Conservation (phyloP, 148 eudicot genomes). For the Cornus suecica region DNA sequence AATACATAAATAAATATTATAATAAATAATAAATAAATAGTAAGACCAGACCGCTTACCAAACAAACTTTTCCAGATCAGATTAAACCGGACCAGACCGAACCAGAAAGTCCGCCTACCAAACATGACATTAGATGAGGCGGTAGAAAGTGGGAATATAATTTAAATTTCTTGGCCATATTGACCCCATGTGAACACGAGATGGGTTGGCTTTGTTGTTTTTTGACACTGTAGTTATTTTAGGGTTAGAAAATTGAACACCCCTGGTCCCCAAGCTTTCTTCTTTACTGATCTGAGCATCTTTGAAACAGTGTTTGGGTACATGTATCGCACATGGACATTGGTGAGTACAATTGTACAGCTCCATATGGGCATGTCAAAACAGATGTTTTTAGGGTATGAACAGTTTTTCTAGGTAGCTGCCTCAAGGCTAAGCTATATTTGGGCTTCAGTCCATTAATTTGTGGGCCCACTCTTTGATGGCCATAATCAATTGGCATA, state of each 20-base stretch:
- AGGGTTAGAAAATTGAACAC: neutral
- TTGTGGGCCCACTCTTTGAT: neutral
- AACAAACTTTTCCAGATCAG: too few species aligned
- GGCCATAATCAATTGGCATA: neutral
- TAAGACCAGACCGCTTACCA: too few species aligned
- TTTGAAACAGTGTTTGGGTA: neutral
- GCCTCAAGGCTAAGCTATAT: neutral
- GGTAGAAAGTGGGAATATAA: neutral
- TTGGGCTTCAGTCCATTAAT: neutral
- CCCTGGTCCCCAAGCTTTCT: neutral
- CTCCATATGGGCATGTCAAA: too few species aligned
- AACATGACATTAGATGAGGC: too few species aligned
- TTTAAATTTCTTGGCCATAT: neutral
- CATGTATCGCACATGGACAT: neutral
- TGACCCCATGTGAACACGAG: neutral
- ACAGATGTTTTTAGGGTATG: neutral
- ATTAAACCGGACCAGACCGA: too few species aligned
- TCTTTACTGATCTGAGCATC: neutral
- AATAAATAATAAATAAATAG: too few species aligned
- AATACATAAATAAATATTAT: too few species aligned
- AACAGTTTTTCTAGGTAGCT: neutral
- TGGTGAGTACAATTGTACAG: neutral
- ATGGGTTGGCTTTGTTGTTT: neutral
- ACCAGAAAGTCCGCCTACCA: too few species aligned
- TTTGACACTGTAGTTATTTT: neutral